Conservation (phyloP, 176 grass and related monocot genomes). For the Luzula sylvatica region DNA sequence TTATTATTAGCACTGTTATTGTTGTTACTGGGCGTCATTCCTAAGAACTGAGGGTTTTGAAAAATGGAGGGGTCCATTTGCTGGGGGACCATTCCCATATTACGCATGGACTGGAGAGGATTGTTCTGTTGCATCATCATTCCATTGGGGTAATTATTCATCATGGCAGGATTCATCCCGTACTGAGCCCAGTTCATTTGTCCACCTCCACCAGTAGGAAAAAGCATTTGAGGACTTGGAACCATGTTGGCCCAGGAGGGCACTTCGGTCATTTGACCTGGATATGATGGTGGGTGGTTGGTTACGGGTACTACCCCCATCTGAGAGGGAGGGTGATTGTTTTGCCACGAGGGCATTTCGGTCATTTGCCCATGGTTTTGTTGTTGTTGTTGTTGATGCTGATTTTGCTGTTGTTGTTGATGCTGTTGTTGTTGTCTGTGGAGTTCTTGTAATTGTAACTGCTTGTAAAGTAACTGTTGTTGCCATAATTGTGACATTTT, state of each 20-base stretch:
- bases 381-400: conserved; percentile 15
- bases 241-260: conserved; percentile 47
- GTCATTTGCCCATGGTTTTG: conserved; percentile 43
- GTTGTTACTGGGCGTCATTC: conserved; percentile 47
- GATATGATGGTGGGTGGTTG: not conserved
- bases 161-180: conserved; percentile 21
- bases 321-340: conserved; percentile 29
- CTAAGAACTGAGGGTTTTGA: conserved; percentile 68
- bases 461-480: conserved; percentile 81
- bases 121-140: conserved; percentile 12
- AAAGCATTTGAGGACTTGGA: conserved; percentile 30
- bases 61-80: conserved; percentile 70
- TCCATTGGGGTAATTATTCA: conserved; percentile 61
- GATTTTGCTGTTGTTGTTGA: conserved; percentile 45
- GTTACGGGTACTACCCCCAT: not conserved
- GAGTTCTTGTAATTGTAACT: conserved; percentile 73
- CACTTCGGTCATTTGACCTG: conserved; percentile 14
- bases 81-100: conserved; percentile 46
- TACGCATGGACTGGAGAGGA: conserved; percentile 45
- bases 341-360: conserved; percentile 57
- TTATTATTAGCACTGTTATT: conserved; percentile 39
- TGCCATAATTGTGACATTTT: conserved; percentile 61
- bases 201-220: conserved; percentile 39
- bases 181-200: conserved; percentile 62
- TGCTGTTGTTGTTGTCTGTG: conserved; percentile 76